These are phyloP conservation scores for Solanum paucissectum DNA, from an alignment of 257 asterid species.

Conservation along the genomic window DNA sequence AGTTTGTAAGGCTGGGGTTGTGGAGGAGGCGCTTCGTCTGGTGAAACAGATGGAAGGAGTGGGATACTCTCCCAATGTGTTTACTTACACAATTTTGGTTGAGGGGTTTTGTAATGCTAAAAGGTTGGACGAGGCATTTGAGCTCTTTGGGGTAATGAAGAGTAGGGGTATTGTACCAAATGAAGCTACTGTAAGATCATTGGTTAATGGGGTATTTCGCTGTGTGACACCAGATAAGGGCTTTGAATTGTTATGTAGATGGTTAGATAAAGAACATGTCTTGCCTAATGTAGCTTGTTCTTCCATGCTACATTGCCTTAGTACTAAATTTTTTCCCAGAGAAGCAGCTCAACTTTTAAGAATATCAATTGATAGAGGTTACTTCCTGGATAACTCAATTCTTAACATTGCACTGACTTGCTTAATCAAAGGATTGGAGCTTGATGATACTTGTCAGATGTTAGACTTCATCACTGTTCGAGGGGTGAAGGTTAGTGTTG, in stretches of 20 bases:
- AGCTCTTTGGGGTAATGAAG: slow-evolving; percentile 58
- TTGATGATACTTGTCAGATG: slow-evolving; percentile 48
- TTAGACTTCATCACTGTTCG: slow-evolving; percentile 39
- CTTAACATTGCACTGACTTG: slow-evolving; percentile 47
- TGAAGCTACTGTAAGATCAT: slow-evolving; percentile 77
- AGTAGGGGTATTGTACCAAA: slow-evolving; percentile 48
- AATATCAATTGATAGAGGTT: slow-evolving; percentile 42
- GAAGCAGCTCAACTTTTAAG: slow-evolving; percentile 40
- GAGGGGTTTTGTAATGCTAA: slow-evolving; percentile 73
- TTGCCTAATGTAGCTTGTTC: slow-evolving; percentile 62
- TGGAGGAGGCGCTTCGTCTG: slow-evolving; percentile 82
- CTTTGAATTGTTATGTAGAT: slow-evolving; percentile 33
- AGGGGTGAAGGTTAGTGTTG: slow-evolving; percentile 42
- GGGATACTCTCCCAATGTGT: slow-evolving; percentile 62
- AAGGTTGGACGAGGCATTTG: slow-evolving; percentile 54
- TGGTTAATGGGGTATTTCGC: slow-evolving; percentile 69
- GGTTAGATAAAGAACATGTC: slow-evolving; percentile 40
- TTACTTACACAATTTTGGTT: slow-evolving; percentile 63
- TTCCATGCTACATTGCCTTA: slow-evolving; percentile 44
- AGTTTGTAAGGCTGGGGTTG: slow-evolving; percentile 78
- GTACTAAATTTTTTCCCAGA: slow-evolving; percentile 33
- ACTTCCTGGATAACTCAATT: slow-evolving; percentile 45
- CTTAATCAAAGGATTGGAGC: slow-evolving; percentile 53
- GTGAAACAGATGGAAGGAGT: slow-evolving; percentile 80
- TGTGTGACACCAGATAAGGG: slow-evolving; percentile 40